A percentile compares a stretch with the other conserved stretches of the same genome.
phyloP scores from a whole-genome alignment of 2,329 filamentous ascomycete genomes.

The Zymoseptoria ardabiliae region DNA sequence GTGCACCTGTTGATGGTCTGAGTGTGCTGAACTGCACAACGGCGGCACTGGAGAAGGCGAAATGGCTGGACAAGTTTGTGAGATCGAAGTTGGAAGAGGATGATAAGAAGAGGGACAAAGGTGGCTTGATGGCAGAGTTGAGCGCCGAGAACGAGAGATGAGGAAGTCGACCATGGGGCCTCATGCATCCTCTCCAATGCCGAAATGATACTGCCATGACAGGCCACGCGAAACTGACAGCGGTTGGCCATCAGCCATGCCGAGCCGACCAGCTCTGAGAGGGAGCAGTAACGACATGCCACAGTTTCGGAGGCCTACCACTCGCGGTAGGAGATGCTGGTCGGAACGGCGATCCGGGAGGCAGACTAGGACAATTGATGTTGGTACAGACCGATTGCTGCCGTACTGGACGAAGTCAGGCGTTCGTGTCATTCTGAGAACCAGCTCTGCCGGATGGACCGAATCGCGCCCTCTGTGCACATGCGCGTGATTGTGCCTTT shows the following conservation, averaged over 20 bases:
- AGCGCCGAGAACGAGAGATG: constrained; percentile 68
- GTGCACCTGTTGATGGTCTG: constrained; percentile 71
- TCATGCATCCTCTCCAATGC: neutral
- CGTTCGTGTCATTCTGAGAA: neutral
- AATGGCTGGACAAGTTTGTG: constrained; percentile 68
- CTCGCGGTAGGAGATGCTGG: no score
- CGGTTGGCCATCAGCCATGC: no score
- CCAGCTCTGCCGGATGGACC: neutral
- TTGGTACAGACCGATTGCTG: no score
- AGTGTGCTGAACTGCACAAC: constrained; percentile 68
- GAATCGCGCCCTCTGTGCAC: neutral
- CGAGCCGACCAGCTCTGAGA: no score
- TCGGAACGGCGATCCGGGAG: no score
- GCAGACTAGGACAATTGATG: no score
- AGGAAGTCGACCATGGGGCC: neutral
- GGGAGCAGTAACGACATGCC: no score
- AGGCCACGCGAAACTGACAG: no score
- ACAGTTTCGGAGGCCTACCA: no score
- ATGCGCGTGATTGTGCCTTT: neutral
- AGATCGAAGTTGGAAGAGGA: constrained; percentile 70
- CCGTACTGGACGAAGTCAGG: neutral
- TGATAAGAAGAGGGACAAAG: constrained; percentile 66
- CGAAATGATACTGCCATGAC: neutral
- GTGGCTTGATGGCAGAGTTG: constrained; percentile 70
- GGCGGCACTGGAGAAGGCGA: constrained; percentile 68